phyloP scores from a whole-genome alignment of 2,329 filamentous ascomycete genomes.

The Pseudogymnoascus sp. region DNA sequence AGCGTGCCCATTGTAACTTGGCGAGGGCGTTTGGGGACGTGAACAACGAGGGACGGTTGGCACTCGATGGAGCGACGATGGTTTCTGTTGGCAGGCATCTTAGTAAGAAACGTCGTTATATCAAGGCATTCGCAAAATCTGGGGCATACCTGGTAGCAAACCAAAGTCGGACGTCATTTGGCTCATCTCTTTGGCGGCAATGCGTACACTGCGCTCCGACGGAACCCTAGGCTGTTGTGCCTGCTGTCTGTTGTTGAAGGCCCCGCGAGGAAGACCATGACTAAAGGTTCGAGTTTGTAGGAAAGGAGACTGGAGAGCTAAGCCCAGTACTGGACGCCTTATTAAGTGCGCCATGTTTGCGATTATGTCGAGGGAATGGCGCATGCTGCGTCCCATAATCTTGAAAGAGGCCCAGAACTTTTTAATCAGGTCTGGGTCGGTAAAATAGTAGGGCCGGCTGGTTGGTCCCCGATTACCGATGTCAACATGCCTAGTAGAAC shows the following conservation, averaged over 20 bases:
- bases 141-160: constrained; percentile 14
- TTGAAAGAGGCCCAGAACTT: constrained; percentile 10
- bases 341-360: neutral
- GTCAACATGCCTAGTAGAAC: neutral
- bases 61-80: constrained; percentile 28
- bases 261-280: neutral
- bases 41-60: constrained; percentile 25
- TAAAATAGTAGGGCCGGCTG: constrained; percentile 15
- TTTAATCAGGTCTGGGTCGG: constrained; percentile 9
- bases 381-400: constrained; percentile 12
- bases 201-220: constrained; percentile 8
- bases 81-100: constrained; percentile 24
- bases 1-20: constrained; percentile 22
- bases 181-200: constrained; percentile 7
- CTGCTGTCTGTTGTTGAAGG: constrained; percentile 4
- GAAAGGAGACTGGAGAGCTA: neutral
- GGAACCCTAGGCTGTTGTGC: neutral
- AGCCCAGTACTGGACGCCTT: neutral
- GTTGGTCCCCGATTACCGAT: constrained; percentile 7
- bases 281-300: neutral
- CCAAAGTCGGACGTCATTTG: constrained; percentile 17
- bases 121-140: neutral
- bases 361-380: neutral
- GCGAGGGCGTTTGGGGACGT: constrained; percentile 18
- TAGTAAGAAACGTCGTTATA: constrained; percentile 18